phyloP scores from a whole-genome alignment of 345 rosid species.

The Turritis glabra region DNA sequence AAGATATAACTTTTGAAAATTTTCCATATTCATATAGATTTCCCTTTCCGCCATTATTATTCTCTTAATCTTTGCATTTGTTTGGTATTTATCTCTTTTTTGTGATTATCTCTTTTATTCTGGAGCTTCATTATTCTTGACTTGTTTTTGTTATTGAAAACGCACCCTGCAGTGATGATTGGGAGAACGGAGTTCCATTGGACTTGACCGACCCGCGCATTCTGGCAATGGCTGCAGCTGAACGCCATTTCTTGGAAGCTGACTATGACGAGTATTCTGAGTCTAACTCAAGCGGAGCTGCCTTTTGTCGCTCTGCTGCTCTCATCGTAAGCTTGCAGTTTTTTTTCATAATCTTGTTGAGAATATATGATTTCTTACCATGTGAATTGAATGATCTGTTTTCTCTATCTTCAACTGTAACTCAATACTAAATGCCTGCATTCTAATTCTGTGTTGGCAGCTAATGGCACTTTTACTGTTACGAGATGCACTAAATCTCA shows the following conservation, averaged over 20 bases:
- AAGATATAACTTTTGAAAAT: background rate
- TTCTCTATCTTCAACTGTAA: background rate
- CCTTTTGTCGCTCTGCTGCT: constrained; percentile 97
- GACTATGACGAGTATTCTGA: constrained; percentile 93
- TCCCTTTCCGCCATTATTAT: background rate
- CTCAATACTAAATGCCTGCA: background rate
- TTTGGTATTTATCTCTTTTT: background rate
- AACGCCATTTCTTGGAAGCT: constrained; percentile 82
- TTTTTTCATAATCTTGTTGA: background rate
- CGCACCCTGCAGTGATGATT: constrained; percentile 55
- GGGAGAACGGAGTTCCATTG: constrained; percentile 79
- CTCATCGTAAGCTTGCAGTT: constrained; percentile 59
- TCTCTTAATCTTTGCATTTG: constrained; percentile 1
- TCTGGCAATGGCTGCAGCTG: constrained; percentile 91
- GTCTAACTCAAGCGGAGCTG: constrained; percentile 87
- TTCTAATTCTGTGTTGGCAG: constrained; percentile 41
- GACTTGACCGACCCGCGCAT: constrained; percentile 86
- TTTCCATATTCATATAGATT: background rate
- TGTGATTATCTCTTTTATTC: background rate
- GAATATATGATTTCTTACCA: background rate
- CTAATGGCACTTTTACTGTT: constrained; percentile 91
- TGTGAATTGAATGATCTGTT: background rate
- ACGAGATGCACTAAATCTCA: constrained; percentile 82
- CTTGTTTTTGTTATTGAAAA: constrained; percentile 15
- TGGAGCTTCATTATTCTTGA: background rate